These are phyloP conservation scores for Tephrocybe sp. DNA, from an alignment of 768 basidiomycete genomes.

Conservation along the genomic window DNA sequence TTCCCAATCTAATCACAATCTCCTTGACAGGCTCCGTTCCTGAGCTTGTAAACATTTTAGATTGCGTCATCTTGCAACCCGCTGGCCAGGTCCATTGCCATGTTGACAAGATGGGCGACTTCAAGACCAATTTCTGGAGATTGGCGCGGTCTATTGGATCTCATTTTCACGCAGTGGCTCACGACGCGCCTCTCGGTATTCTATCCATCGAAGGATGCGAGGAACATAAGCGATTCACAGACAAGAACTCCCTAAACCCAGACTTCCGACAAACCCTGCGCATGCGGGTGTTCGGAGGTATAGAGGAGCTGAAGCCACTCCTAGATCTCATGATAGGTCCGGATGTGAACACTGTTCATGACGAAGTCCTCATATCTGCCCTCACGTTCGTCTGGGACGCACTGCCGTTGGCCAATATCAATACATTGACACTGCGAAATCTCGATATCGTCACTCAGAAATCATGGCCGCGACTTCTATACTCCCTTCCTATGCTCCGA, in stretches of 20 bases:
- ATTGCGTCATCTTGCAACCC: constrained; percentile 28
- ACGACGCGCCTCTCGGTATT: constrained; percentile 24
- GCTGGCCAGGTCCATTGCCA: constrained; percentile 23
- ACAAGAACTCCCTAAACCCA: constrained; percentile 21
- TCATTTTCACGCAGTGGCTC: constrained; percentile 22
- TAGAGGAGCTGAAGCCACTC: constrained; percentile 22
- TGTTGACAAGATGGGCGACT: constrained; percentile 28
- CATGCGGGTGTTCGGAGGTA: constrained; percentile 30
- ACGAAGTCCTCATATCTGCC: constrained; percentile 31
- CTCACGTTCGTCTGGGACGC: constrained; percentile 32
- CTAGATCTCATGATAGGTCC: constrained; percentile 33
- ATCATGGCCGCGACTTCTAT: constrained; percentile 35
- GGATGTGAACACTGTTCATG: constrained; percentile 22
- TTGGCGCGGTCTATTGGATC: constrained; percentile 26
- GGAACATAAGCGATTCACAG: constrained; percentile 23
- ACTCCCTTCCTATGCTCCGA: constrained; percentile 29
- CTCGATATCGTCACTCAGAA: constrained; percentile 40
- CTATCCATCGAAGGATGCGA: constrained; percentile 31
- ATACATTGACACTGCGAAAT: constrained; percentile 35
- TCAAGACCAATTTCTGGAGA: constrained; percentile 25
- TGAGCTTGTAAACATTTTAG: constrained; percentile 30
- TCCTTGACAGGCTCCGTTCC: constrained; percentile 31
- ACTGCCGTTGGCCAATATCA: constrained; percentile 30
- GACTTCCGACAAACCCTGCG: constrained; percentile 34
- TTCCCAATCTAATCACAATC: constrained; percentile 29